These are phyloP conservation scores for Plasmopara halstedii DNA, from an alignment of 352 stramenopile genomes.

Conservation along the genomic window DNA sequence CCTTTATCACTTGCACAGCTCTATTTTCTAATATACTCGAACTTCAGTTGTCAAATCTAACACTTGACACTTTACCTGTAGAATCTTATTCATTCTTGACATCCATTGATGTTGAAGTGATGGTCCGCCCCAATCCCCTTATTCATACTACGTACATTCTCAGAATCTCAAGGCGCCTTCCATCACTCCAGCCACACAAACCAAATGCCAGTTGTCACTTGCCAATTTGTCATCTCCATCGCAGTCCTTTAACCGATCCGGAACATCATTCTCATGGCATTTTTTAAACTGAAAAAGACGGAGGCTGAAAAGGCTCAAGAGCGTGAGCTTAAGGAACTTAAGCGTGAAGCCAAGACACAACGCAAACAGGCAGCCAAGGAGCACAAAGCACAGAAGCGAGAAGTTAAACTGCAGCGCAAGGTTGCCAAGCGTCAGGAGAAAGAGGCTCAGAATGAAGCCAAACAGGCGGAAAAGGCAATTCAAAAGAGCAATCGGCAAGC, in stretches of 20 bases:
- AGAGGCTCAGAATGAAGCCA: constrained; percentile 5
- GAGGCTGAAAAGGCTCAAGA: constrained; percentile 19
- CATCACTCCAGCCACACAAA: constrained; percentile 8
- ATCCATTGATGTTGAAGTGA: constrained; percentile 17
- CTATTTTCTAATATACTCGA: not conserved
- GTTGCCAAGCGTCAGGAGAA: not conserved
- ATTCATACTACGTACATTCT: constrained; percentile 12
- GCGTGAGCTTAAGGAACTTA: constrained; percentile 17
- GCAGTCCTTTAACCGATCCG: not conserved
- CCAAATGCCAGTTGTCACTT: constrained; percentile 10
- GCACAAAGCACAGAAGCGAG: constrained; percentile 14
- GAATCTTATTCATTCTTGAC: not conserved
- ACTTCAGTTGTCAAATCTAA: not conserved
- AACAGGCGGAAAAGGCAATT: constrained; percentile 4
- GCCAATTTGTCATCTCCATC: constrained; percentile 18
- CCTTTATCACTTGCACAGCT: not conserved
- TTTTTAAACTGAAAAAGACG: constrained; percentile 20
- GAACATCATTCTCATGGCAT: constrained; percentile 19
- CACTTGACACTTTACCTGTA: not conserved
- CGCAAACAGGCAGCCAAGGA: constrained; percentile 12
- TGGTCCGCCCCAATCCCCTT: constrained; percentile 21
- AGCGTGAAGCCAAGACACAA: constrained; percentile 20
- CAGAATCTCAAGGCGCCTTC: constrained; percentile 7
- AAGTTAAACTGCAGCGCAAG: constrained; percentile 2
- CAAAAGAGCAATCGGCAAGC: not conserved